Percentiles rank a stretch among this genome's conserved stretches.
phyloP scores from a whole-genome alignment of 805 yeast genomes.

The Candida endomychidarum region DNA sequence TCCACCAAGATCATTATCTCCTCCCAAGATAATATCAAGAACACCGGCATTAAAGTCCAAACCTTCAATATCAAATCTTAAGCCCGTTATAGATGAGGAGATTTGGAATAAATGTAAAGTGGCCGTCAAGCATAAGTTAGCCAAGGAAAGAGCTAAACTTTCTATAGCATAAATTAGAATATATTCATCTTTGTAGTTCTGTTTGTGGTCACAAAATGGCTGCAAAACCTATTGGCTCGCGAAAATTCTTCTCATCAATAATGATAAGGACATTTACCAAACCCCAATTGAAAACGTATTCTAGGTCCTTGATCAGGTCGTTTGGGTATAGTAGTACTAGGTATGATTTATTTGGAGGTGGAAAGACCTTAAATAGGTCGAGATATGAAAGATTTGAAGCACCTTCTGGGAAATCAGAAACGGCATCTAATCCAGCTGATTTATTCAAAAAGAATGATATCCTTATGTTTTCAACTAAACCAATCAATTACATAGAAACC shows the following conservation, averaged over 20 bases:
- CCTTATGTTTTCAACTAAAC: slow-evolving; percentile 41
- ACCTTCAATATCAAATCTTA: slow-evolving; percentile 9
- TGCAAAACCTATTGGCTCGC: neutral
- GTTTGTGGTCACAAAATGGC: neutral
- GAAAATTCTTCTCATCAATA: slow-evolving; percentile 1
- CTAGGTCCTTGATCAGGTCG: neutral
- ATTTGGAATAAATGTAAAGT: slow-evolving; percentile 29
- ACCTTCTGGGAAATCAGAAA: slow-evolving; percentile 39
- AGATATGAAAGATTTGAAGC: slow-evolving; percentile 18
- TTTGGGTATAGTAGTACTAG: neutral
- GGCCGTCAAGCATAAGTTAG: slow-evolving; percentile 26
- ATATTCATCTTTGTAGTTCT: too few species aligned
- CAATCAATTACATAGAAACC: slow-evolving; percentile 43
- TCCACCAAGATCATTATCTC: neutral
- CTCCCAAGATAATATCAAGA: neutral
- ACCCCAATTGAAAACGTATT: neutral
- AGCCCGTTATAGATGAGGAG: slow-evolving; percentile 13
- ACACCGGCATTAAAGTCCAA: neutral
- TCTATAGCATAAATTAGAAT: neutral
- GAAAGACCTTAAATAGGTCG: slow-evolving; percentile 17
- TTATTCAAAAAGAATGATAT: slow-evolving; percentile 44
- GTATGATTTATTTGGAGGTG: slow-evolving; percentile 30
- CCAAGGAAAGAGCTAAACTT: slow-evolving; percentile 15
- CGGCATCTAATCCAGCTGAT: slow-evolving; percentile 44
- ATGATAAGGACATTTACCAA: slow-evolving; percentile 1